Conservation (phyloP, 192 early-diverging fungal genomes). For the Podila clonocystis region DNA sequence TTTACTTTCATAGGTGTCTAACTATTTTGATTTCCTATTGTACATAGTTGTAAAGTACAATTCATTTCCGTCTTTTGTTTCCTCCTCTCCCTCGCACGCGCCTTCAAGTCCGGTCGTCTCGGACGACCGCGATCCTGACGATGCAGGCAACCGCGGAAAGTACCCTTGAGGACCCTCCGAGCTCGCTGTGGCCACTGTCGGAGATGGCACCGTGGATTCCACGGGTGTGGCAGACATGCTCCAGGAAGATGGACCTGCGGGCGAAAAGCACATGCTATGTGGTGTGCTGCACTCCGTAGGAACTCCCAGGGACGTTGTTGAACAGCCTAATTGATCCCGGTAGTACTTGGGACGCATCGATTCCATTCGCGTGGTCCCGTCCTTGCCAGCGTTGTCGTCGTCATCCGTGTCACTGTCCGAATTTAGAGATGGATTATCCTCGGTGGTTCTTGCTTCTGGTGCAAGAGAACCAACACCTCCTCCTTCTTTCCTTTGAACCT, state of each 20-base stretch:
- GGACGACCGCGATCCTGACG: constrained; percentile 11
- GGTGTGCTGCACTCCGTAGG: not conserved
- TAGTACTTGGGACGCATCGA: not conserved
- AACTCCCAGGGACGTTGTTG: not conserved
- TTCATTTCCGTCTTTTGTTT: not conserved
- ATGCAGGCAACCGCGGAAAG: not conserved
- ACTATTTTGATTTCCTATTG: too few relatives aligned
- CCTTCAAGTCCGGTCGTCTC: constrained; percentile 9
- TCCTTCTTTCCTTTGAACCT: not conserved
- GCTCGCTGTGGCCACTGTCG: not conserved
- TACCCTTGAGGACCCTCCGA: not conserved
- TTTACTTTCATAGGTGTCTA: too few relatives aligned
- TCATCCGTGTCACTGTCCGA: constrained; percentile 1
- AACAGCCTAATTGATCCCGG: not conserved
- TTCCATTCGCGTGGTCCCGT: not conserved
- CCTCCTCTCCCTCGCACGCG: not conserved
- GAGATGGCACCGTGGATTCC: not conserved
- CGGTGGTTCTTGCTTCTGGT: not conserved
- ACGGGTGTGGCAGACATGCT: not conserved
- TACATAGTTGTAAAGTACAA: not conserved
- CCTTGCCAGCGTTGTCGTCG: not conserved
- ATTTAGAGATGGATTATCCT: not conserved
- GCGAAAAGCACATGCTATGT: not conserved
- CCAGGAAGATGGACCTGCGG: not conserved
- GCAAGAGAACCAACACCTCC: too few relatives aligned